These are phyloP conservation scores for Ampelomyces quisqualis DNA, from an alignment of 2,329 filamentous ascomycete genomes.

Conservation along the genomic window DNA sequence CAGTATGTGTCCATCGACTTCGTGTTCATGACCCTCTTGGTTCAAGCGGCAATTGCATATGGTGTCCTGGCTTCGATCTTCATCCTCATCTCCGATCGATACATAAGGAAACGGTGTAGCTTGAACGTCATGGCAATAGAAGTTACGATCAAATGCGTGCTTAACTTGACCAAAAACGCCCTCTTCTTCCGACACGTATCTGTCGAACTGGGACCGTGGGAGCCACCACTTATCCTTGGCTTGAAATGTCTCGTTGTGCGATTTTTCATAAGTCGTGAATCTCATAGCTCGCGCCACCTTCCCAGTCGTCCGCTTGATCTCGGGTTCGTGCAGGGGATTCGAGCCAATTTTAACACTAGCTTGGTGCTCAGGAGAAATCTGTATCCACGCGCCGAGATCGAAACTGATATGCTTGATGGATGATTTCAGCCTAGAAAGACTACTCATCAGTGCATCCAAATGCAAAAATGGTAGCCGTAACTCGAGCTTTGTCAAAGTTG, in stretches of 20 bases:
- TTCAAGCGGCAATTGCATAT: too few relatives aligned
- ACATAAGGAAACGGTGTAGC: background rate
- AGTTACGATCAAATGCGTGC: constrained; percentile 1
- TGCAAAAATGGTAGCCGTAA: constrained; percentile 21
- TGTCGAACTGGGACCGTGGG: background rate
- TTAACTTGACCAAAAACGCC: background rate
- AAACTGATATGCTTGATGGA: constrained; percentile 21
- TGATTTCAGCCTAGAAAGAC: constrained; percentile 6
- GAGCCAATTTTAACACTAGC: background rate
- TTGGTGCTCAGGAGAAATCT: constrained; percentile 19
- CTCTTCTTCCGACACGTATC: background rate
- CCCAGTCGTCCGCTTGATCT: constrained; percentile 4
- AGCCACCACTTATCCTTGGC: constrained; percentile 8
- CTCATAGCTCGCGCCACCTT: constrained; percentile 1
- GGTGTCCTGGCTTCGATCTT: too few relatives aligned
- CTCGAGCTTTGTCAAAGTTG: constrained; percentile 18
- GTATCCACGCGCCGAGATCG: constrained; percentile 32
- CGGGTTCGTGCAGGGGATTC: background rate
- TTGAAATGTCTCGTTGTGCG: constrained; percentile 5
- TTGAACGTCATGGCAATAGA: background rate
- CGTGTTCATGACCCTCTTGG: background rate
- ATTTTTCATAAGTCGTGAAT: constrained; percentile 7
- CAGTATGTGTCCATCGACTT: background rate
- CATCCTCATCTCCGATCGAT: background rate
- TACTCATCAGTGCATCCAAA: constrained; percentile 13